These are phyloP conservation scores for Brassica cretica DNA, from an alignment of 345 rosid species.

Conservation along the genomic window DNA sequence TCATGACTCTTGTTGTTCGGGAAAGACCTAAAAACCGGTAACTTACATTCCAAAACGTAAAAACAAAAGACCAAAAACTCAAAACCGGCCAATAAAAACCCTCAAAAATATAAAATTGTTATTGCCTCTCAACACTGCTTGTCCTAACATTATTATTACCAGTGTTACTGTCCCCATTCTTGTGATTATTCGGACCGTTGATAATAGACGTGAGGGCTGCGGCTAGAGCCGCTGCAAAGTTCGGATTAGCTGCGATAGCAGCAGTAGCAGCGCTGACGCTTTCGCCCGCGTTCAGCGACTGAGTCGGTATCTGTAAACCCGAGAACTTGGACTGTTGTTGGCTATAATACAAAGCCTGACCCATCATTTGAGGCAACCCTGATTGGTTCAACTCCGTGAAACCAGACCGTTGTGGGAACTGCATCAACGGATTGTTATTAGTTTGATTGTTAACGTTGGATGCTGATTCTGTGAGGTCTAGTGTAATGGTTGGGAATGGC, in stretches of 20 bases:
- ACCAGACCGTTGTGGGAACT: constrained; percentile 39
- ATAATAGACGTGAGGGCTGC: constrained; percentile 92
- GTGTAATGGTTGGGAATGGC: constrained; percentile 89
- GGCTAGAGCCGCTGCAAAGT: constrained; percentile 91
- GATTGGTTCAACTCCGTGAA: constrained; percentile 27
- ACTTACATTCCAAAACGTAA: constrained; percentile 18
- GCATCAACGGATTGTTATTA: constrained; percentile 39
- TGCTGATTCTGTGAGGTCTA: constrained; percentile 68
- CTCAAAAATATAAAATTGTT: constrained; percentile 16
- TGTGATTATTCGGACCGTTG: constrained; percentile 42
- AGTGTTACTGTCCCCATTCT: constrained; percentile 23
- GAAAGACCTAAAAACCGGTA: neutral
- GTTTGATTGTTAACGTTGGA: constrained; percentile 42
- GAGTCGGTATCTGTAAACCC: constrained; percentile 65
- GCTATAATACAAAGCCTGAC: constrained; percentile 56
- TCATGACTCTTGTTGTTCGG: constrained; percentile 8
- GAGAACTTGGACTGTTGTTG: constrained; percentile 80
- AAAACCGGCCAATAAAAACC: neutral
- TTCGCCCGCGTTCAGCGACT: constrained; percentile 43
- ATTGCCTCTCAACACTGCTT: constrained; percentile 37
- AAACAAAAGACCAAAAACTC: neutral
- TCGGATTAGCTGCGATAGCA: constrained; percentile 87
- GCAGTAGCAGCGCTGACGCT: constrained; percentile 49
- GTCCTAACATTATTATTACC: constrained; percentile 25
- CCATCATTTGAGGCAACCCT: constrained; percentile 54